Conservation (phyloP, 1,139 yeast species). For the Pichia sp. region DNA sequence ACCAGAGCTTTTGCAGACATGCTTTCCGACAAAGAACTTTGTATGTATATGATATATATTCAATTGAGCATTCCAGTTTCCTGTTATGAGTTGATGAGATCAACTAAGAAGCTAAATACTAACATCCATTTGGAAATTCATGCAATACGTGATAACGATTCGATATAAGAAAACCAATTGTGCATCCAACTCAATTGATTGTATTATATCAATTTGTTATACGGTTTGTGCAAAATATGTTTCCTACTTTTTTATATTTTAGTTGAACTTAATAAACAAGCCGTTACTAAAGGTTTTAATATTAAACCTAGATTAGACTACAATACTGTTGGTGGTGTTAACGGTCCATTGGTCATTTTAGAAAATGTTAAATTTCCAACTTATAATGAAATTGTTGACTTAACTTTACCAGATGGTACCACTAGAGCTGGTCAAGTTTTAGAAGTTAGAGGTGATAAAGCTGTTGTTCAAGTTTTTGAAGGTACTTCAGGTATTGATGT, state of each 20-base stretch:
- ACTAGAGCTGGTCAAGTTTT: constrained; percentile 95
- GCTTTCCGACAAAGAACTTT: constrained; percentile 50
- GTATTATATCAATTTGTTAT: background rate
- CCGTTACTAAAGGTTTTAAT: constrained; percentile 85
- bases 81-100: too few species aligned
- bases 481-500: constrained; percentile 98
- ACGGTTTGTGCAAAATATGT: background rate
- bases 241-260: background rate
- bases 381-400: constrained; percentile 90
- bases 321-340: constrained; percentile 96
- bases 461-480: constrained; percentile 97
- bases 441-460: constrained; percentile 95
- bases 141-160: too few species aligned
- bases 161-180: too few species aligned
- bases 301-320: constrained; percentile 85
- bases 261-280: constrained; percentile 78
- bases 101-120: background rate
- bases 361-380: constrained; percentile 96
- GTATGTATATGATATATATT: constrained; percentile 13
- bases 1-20: constrained; percentile 3
- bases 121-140: too few species aligned
- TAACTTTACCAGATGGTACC: constrained; percentile 93
- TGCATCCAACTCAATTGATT: background rate
- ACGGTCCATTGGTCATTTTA: constrained; percentile 94
- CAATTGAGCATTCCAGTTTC: too few species aligned